Evolutionary conservation across 768 basidiomycete species (phyloP).

Genomic region (Xerocomus spinulosus): DNA sequence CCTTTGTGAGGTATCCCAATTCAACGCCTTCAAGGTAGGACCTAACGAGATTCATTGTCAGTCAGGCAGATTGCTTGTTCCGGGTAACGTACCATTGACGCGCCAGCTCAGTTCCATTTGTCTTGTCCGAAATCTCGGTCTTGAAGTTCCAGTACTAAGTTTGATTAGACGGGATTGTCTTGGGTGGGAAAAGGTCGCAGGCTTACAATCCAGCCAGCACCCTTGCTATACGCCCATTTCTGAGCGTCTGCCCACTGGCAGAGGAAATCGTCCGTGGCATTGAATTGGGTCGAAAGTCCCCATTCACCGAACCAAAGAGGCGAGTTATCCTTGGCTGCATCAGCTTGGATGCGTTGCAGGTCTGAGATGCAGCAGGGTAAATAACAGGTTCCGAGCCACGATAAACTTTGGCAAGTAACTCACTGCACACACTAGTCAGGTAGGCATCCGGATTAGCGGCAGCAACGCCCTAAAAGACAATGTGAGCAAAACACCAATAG

Average conservation of each 20-base stretch:
- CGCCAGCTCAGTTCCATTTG: constrained; percentile 44
- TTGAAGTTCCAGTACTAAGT: constrained; percentile 71
- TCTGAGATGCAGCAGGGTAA: constrained; percentile 37
- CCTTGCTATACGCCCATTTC: constrained; percentile 57
- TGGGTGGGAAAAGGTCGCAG: background rate
- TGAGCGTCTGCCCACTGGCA: constrained; percentile 72
- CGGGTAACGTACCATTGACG: constrained; percentile 54
- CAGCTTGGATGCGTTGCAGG: constrained; percentile 49
- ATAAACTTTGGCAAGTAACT: no score
- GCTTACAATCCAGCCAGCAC: constrained; percentile 65
- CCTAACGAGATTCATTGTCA: constrained; percentile 36
- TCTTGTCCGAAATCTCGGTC: constrained; percentile 48
- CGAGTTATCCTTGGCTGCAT: constrained; percentile 40
- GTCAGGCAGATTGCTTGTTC: background rate
- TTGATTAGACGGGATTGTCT: background rate
- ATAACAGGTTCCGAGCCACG: background rate
- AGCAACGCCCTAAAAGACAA: constrained; percentile 56
- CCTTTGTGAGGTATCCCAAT: constrained; percentile 56
- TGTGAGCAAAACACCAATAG: background rate
- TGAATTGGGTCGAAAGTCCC: constrained; percentile 61
- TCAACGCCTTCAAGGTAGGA: constrained; percentile 62
- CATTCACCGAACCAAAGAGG: constrained; percentile 60
- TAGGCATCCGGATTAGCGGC: constrained; percentile 61
- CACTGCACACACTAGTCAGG: constrained; percentile 66
- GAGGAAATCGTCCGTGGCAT: constrained; percentile 59